Evolutionary conservation across 106 monocot species (phyloP).

Genomic region (Amphibolis antarctica): DNA sequence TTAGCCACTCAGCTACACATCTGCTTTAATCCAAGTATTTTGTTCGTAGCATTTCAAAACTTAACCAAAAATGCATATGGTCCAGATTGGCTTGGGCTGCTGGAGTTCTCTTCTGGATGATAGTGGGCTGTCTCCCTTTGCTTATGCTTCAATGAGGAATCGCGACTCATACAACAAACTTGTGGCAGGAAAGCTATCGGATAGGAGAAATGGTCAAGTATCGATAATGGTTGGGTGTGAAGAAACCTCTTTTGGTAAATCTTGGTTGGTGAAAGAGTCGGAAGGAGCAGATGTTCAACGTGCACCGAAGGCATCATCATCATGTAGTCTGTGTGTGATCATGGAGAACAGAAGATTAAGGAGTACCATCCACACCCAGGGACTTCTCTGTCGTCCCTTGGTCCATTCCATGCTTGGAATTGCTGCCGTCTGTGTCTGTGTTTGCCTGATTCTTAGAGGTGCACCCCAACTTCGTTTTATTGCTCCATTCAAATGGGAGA

Average conservation of each 20-base stretch:
- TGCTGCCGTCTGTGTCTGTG: conserved; percentile 78
- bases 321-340: conserved; percentile 6
- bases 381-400: conserved; percentile 48
- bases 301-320: not conserved
- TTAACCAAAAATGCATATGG: not conserved
- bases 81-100: conserved; percentile 30
- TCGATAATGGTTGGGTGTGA: conserved; percentile 16
- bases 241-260: conserved; percentile 9
- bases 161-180: conserved; percentile 27
- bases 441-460: conserved; percentile 61
- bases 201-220: conserved; percentile 22
- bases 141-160: conserved; percentile 31
- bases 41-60: not conserved
- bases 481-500: conserved; percentile 70
- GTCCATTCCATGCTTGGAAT: conserved; percentile 65
- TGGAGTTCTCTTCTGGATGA: conserved; percentile 32
- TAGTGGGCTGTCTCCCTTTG: conserved; percentile 18
- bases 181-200: conserved; percentile 26
- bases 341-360: conserved; percentile 8
- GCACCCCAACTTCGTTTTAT: conserved; percentile 35
- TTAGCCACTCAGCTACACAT: too few species aligned
- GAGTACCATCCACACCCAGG: conserved; percentile 14
- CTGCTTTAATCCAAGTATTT: too few species aligned
- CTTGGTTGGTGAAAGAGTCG: conserved; percentile 7
- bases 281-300: conserved; percentile 1